A percentile compares a stretch with the other conserved stretches of the same genome.
Evolutionary conservation across 441 rosid genomes (phyloP).

Genomic region (Lepidium campestre): DNA sequence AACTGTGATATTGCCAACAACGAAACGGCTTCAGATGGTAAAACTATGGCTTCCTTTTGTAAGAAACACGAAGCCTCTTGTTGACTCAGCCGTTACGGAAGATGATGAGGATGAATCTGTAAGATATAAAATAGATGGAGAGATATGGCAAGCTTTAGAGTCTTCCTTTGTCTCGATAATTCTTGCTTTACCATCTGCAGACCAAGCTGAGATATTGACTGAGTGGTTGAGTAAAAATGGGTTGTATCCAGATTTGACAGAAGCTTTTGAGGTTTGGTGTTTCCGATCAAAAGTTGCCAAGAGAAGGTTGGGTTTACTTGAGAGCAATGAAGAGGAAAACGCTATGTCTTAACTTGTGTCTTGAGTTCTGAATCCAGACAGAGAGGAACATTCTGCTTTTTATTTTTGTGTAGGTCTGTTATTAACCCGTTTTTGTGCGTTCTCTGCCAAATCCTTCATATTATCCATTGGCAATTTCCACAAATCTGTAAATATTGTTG

Average conservation of each 20-base stretch:
- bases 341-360: conserved; percentile 18
- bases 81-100: conserved; percentile 40
- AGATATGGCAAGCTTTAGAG: conserved; percentile 81
- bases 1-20: conserved; percentile 65
- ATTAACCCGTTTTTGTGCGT: neutral
- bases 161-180: conserved; percentile 66
- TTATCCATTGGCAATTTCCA: neutral
- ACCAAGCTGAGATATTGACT: conserved; percentile 74
- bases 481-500: conserved; percentile 18
- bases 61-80: conserved; percentile 55
- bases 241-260: conserved; percentile 82
- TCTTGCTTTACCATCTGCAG: conserved; percentile 70
- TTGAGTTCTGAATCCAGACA: conserved; percentile 6
- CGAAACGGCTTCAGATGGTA: conserved; percentile 57
- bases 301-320: conserved; percentile 51
- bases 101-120: conserved; percentile 17
- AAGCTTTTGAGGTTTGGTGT: conserved; percentile 93
- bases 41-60: conserved; percentile 91
- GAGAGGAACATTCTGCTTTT: conserved; percentile 25
- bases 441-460: neutral
- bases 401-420: conserved; percentile 1
- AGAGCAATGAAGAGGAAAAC: conserved; percentile 24
- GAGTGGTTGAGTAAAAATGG: conserved; percentile 65
- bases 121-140: conserved; percentile 51
- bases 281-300: conserved; percentile 77